phyloP scores from a whole-genome alignment of 1,284 basidiomycete species.

The Inonotus hispidus region DNA sequence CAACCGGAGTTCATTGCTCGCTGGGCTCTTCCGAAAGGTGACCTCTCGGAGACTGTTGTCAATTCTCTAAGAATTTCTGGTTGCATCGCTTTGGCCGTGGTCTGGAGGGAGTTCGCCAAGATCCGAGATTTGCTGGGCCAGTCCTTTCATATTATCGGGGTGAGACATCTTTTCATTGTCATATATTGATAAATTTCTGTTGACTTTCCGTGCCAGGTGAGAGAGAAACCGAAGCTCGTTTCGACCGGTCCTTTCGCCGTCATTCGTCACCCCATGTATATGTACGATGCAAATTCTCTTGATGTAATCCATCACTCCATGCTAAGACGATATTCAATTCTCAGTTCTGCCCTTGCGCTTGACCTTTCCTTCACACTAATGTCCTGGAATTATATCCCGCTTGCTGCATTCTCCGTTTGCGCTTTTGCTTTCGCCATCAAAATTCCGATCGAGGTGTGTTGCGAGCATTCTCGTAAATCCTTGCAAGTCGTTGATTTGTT shows the following conservation, averaged over 20 bases:
- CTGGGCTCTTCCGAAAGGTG: not conserved
- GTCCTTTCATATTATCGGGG: not conserved
- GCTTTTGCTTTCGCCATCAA: not conserved
- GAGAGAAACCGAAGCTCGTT: not conserved
- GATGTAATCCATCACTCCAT: not conserved
- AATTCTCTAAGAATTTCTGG: not conserved
- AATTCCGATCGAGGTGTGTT: not conserved
- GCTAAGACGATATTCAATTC: not conserved
- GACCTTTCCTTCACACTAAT: not conserved
- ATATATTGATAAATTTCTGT: not conserved
- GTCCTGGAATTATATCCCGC: not conserved
- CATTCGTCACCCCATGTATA: not conserved
- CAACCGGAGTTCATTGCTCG: not conserved
- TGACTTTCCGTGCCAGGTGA: not conserved
- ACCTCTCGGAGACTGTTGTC: not conserved
- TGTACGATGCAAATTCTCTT: not conserved
- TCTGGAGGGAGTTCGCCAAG: not conserved
- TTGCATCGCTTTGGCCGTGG: not conserved
- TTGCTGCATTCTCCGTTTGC: not conserved
- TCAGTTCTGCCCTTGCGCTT: not conserved
- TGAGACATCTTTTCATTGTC: not conserved
- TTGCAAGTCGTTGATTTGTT: not conserved
- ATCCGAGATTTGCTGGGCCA: not conserved
- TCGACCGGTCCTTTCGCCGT: not conserved
- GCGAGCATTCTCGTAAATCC: not conserved